These are phyloP conservation scores for Dendrothele bispora DNA, from an alignment of 768 basidiomycete species.

Conservation along the genomic window DNA sequence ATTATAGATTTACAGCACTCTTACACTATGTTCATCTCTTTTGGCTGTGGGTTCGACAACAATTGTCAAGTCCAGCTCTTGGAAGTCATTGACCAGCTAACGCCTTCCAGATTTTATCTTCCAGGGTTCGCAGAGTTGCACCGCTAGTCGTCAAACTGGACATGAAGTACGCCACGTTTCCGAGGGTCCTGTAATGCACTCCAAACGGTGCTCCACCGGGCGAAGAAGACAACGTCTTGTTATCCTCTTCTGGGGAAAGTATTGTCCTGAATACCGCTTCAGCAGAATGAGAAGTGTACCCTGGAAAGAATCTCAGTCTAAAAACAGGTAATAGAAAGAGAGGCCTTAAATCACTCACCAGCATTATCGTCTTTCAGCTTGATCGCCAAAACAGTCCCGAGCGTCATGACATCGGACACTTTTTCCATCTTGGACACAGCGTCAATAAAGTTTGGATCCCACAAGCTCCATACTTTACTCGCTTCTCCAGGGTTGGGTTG, in stretches of 20 bases:
- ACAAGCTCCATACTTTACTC: constrained; percentile 76
- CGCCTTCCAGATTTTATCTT: constrained; percentile 60
- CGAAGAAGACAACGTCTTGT: constrained; percentile 10
- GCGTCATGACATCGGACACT: constrained; percentile 79
- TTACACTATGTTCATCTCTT: background rate
- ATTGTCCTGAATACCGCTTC: constrained; percentile 48
- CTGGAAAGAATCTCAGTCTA: constrained; percentile 25
- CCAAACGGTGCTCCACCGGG: constrained; percentile 49
- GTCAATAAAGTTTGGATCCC: constrained; percentile 74
- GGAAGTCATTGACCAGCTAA: no score
- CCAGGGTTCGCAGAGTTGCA: constrained; percentile 54
- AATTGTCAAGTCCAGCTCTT: no score
- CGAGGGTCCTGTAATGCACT: constrained; percentile 86
- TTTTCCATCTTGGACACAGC: constrained; percentile 52
- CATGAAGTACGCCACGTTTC: constrained; percentile 93
- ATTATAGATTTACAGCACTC: no score
- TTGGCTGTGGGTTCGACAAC: no score
- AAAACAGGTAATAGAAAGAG: background rate
- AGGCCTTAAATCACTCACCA: constrained; percentile 40
- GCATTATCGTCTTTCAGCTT: constrained; percentile 58
- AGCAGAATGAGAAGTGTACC: constrained; percentile 65
- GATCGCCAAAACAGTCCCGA: constrained; percentile 85
- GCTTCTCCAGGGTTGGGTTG: constrained; percentile 15
- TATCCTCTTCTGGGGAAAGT: constrained; percentile 38
- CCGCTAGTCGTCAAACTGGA: constrained; percentile 75